A percentile compares a stretch with the other conserved stretches of the same genome.
Conservation (phyloP, 768 basidiomycete species). For the Amylocystis lapponica region DNA sequence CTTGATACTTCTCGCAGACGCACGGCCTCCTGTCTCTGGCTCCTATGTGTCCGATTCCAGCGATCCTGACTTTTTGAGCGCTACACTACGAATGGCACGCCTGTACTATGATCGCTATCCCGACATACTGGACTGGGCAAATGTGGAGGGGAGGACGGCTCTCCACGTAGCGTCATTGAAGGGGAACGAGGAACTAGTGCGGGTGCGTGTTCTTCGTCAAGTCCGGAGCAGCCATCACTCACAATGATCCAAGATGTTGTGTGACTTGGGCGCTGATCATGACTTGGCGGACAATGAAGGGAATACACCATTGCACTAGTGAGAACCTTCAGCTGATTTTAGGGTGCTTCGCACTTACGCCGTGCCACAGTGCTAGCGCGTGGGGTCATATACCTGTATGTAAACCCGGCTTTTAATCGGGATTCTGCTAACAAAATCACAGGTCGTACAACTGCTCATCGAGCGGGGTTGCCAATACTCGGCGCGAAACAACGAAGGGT, state of each 20-base stretch:
- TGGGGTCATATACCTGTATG: constrained; percentile 68
- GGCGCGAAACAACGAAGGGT: constrained; percentile 85
- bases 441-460: constrained; percentile 83
- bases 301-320: constrained; percentile 93
- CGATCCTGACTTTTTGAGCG: constrained; percentile 60
- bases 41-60: constrained; percentile 42
- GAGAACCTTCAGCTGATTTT: constrained; percentile 26
- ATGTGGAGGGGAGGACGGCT: constrained; percentile 83
- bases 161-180: constrained; percentile 83
- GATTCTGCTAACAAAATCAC: constrained; percentile 16
- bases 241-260: constrained; percentile 55
- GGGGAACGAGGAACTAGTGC: constrained; percentile 85
- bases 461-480: constrained; percentile 83
- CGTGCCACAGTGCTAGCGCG: constrained; percentile 62
- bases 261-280: constrained; percentile 85
- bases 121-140: constrained; percentile 89
- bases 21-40: constrained; percentile 47
- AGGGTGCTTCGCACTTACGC: constrained; percentile 1
- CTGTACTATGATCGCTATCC: constrained; percentile 84
- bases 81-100: constrained; percentile 80
- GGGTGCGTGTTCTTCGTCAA: constrained; percentile 41
- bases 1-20: constrained; percentile 86
- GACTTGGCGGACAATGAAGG: constrained; percentile 89
- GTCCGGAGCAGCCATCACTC: too few relatives aligned
- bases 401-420: too few relatives aligned